Evolutionary conservation across 495 filamentous ascomycete genomes (phyloP), one percentile per base, ranked within the genome.

Genomic region (Aspergillus biplanus): DNA sequence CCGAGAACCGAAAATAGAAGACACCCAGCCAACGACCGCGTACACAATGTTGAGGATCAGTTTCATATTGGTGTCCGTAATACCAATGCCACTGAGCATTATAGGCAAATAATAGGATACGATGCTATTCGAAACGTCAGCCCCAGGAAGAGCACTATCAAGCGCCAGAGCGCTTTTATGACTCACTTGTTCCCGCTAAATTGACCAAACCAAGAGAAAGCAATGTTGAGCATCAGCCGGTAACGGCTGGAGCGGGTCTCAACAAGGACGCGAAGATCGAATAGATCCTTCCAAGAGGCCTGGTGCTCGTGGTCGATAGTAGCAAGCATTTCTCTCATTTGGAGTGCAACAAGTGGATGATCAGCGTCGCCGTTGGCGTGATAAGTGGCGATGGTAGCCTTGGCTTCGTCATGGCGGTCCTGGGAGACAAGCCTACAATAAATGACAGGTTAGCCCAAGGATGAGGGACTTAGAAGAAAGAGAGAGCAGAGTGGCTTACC

Each of bases 21-120:
- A 85, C 16, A 84, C 72, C 71, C 91, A 86, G 35, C 82, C 83
- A 53, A 89, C 80, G 18, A 83, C 80, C 35, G 86, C 83, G 65
- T 90, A 86, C 48, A 87, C 77, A 55, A 80, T 83, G 67, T 87
- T 87, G 70, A 86, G 80, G 58, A 89, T 80, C 47, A 85, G 76
- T 58, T 86, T 81, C 5, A 76, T 84, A 57, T 81, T 77, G 21
- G 77, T 77, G 65, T 63, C 59, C 7, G 72, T 75, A 35, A 79
- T 64, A 6, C 77, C 77, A 34, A 77, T 70, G 5, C 67, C 71
- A 56, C 73, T 68, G 9, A 81, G 67, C 13, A 80, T 69, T 7
- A 67, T 69, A 9, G 71, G 70, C 16, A 82, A 69, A 58, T 82
- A 82, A 66, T 79, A 81, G 0, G 71, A 67, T 16, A 77, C 53